phyloP scores from a whole-genome alignment of 2,329 filamentous ascomycete genomes.

The Pseudogymnoascus sp. region DNA sequence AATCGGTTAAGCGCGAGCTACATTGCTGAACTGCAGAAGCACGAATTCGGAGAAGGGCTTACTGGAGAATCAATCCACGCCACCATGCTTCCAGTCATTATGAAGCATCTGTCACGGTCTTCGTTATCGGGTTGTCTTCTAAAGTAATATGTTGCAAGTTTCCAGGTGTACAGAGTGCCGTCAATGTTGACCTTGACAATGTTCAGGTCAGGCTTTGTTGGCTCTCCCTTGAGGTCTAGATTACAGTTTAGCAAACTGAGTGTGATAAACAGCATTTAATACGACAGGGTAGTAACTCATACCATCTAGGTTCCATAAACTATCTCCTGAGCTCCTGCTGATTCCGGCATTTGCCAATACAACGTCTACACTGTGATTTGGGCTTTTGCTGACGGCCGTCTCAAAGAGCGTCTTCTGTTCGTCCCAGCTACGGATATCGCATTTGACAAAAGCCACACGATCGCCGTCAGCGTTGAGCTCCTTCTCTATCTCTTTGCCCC shows the following conservation, averaged over 20 bases:
- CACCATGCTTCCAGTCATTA: slow-evolving; percentile 40
- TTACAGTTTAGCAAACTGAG: neutral
- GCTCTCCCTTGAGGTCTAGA: slow-evolving; percentile 6
- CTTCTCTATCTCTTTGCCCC: slow-evolving; percentile 15
- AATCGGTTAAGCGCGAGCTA: neutral
- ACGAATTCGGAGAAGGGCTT: slow-evolving; percentile 19
- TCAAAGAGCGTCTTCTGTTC: slow-evolving; percentile 35
- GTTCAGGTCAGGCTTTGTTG: slow-evolving; percentile 33
- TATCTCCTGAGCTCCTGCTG: slow-evolving; percentile 26
- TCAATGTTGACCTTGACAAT: slow-evolving; percentile 35
- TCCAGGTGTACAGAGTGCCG: slow-evolving; percentile 37
- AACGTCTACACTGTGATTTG: slow-evolving; percentile 33
- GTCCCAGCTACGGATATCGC: slow-evolving; percentile 36
- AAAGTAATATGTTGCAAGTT: slow-evolving; percentile 40
- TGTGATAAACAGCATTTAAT: neutral
- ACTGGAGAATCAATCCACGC: slow-evolving; percentile 38
- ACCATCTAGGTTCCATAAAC: slow-evolving; percentile 33
- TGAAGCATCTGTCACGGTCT: slow-evolving; percentile 37
- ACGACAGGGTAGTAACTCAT: neutral
- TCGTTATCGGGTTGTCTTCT: slow-evolving; percentile 28
- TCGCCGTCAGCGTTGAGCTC: slow-evolving; percentile 24
- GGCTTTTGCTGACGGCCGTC: slow-evolving; percentile 30
- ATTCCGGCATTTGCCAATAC: slow-evolving; percentile 42
- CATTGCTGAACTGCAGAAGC: neutral
- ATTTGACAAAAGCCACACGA: slow-evolving; percentile 30